These are phyloP conservation scores for Venturia effusa DNA, from an alignment of 2,329 filamentous ascomycete genomes.

Conservation along the genomic window DNA sequence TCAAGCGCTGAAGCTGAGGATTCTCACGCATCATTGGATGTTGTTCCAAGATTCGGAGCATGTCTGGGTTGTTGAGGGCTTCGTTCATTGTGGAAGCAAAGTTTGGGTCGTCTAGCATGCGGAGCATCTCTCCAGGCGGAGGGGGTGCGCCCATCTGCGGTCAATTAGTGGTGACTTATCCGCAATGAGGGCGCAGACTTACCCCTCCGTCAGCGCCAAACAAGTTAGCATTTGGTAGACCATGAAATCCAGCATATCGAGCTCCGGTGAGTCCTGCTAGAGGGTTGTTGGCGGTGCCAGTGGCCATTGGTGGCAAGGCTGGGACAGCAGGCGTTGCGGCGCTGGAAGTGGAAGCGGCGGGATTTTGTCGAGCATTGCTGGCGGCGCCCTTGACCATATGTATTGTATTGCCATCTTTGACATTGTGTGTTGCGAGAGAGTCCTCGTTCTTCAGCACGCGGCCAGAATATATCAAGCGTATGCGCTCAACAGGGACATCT, in stretches of 20 bases:
- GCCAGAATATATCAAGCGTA: slow-evolving; percentile 94
- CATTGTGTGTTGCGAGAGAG: slow-evolving; percentile 52
- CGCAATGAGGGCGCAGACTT: slow-evolving; percentile 34
- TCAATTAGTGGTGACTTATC: slow-evolving; percentile 29
- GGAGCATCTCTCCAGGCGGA: slow-evolving; percentile 67
- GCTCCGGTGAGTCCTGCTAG: slow-evolving; percentile 86
- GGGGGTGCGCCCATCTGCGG: slow-evolving; percentile 79
- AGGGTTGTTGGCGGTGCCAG: slow-evolving; percentile 71
- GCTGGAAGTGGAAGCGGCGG: slow-evolving; percentile 30
- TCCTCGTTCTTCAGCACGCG: slow-evolving; percentile 94
- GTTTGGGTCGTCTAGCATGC: slow-evolving; percentile 81
- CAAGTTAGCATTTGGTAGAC: slow-evolving; percentile 74
- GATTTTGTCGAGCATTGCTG: slow-evolving; percentile 61
- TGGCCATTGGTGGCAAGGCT: slow-evolving; percentile 59
- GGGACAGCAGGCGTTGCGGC: slow-evolving; percentile 31
- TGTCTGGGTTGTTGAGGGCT: slow-evolving; percentile 86
- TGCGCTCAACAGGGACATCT: slow-evolving; percentile 75
- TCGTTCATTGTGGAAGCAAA: slow-evolving; percentile 85
- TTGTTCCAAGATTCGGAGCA: slow-evolving; percentile 68
- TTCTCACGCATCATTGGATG: slow-evolving; percentile 71
- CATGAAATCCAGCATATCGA: slow-evolving; percentile 83
- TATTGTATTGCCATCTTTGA: slow-evolving; percentile 90
- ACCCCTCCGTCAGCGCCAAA: slow-evolving; percentile 94
- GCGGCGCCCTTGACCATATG: slow-evolving; percentile 94
- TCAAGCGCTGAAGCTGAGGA: slow-evolving; percentile 75